Evolutionary conservation across 140 eudicot species (phyloP), one percentile per base, ranked within the genome.

Genomic region (Oenanthe javanica): DNA sequence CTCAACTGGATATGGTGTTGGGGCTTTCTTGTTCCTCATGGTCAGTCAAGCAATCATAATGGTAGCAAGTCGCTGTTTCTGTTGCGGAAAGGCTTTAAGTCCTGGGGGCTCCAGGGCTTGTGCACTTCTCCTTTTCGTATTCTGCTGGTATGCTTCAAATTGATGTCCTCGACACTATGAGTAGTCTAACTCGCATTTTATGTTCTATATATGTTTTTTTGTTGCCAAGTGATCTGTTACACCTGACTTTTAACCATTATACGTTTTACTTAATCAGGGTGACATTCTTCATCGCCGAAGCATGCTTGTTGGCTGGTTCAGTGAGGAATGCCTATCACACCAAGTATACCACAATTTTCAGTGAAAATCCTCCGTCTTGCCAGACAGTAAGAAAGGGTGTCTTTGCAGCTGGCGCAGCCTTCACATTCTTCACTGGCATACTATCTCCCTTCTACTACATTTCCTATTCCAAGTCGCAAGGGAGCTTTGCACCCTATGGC

Each of bases 371-470:
- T 1, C 97, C 93, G 0, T 94, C 98, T 61, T 94, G 98, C 66
- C 93, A 90, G 89, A 94, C 93, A 0, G 94, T 94, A 77, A 90
- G 98, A 70, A 94, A 94, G 82, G 98, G 98, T n/a, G 96, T 92
- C n/a, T 94, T 94, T 83, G 98, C 94, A 50, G 98, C 97, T 0
- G 98, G 98, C 42, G 98, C 98, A 21, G 93, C 98, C 61, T 94
- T 94, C 69, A 81, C 83, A 19, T 84, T 94, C 83, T 84, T 94
- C 86, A 89, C 93, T 6, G 81, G 83, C 84, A 92, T 94, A 12
- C 69, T 94, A 66, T 89, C 98, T 18, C 89, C 92, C 76, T 87
- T 94, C 72, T 94, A 92, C 85, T 92, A 90, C 78, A 89, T 85
- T 50, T 86, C 88, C 64, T 94, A 84, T 85, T 86, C 97, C 27